A percentile compares a stretch with the other conserved stretches of the same genome.
phyloP scores from a whole-genome alignment of 164 flowering plant genomes.

The Aristolochia californica region DNA sequence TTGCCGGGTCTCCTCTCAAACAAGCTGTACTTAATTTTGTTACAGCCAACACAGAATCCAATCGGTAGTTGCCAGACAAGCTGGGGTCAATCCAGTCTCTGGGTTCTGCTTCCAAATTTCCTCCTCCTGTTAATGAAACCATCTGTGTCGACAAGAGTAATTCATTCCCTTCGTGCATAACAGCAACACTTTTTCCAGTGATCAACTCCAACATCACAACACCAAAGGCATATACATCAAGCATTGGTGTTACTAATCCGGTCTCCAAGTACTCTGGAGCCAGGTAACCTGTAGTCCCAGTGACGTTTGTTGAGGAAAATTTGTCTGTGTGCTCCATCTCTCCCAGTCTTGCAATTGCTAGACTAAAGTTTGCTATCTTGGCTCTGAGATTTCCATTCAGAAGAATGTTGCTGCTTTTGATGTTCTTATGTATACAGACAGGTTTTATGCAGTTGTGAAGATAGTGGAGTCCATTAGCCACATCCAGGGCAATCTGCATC shows the following conservation, averaged over 20 bases:
- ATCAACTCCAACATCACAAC: slow-evolving; percentile 55
- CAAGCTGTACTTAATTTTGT: slow-evolving; percentile 25
- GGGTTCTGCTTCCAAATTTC: slow-evolving; percentile 21
- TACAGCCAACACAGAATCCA: slow-evolving; percentile 15
- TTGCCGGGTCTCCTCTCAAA: slow-evolving; percentile 24
- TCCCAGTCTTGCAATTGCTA: slow-evolving; percentile 25
- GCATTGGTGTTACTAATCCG: slow-evolving; percentile 34
- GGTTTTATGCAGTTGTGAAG: slow-evolving; percentile 53
- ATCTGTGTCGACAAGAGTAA: slow-evolving; percentile 3
- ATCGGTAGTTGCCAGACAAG: slow-evolving; percentile 8
- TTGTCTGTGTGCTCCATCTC: slow-evolving; percentile 7
- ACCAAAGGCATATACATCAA: slow-evolving; percentile 72
- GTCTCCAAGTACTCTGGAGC: slow-evolving; percentile 56
- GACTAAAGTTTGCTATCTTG: slow-evolving; percentile 49
- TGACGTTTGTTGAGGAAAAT: slow-evolving; percentile 10
- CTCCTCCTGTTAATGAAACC: slow-evolving; percentile 10
- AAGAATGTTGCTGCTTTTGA: slow-evolving; percentile 45
- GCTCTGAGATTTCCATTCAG: slow-evolving; percentile 38
- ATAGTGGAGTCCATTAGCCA: slow-evolving; percentile 63
- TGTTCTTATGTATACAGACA: slow-evolving; percentile 42
- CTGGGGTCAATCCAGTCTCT: slow-evolving; percentile 21
- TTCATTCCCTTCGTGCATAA: slow-evolving; percentile 1
- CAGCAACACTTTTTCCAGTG: slow-evolving; percentile 36
- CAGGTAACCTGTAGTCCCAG: slow-evolving; percentile 47
- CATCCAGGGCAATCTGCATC: slow-evolving; percentile 51